Conservation (phyloP, 2,329 filamentous ascomycete species). For the Alternaria tenuissima region DNA sequence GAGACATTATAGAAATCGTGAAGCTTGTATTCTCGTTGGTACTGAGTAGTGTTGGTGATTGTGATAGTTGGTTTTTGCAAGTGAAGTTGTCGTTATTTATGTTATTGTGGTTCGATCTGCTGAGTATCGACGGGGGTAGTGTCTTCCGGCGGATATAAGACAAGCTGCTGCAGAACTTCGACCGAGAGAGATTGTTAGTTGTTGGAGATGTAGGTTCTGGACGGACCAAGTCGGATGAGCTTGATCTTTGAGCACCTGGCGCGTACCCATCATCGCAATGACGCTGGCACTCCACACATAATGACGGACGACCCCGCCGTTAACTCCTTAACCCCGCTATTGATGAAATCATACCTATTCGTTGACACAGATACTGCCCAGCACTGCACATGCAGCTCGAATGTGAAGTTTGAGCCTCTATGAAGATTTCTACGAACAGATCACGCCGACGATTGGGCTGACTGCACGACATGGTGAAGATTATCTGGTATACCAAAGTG, state of each 20-base stretch:
- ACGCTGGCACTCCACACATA: constrained; percentile 5
- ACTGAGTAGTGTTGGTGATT: background rate
- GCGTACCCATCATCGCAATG: background rate
- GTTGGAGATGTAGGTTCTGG: background rate
- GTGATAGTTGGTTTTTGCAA: background rate
- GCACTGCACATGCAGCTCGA: background rate
- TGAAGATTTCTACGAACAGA: background rate
- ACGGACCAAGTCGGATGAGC: background rate
- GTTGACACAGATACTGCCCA: background rate
- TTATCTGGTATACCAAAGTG: background rate
- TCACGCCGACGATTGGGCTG: background rate
- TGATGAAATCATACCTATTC: constrained; percentile 6
- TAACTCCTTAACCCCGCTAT: constrained; percentile 3
- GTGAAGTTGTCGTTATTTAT: background rate
- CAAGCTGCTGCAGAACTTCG: background rate
- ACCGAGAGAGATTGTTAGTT: background rate
- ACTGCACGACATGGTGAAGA: background rate
- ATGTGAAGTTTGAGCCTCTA: background rate
- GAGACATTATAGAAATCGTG: constrained; percentile 32
- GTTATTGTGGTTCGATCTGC: background rate
- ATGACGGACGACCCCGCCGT: background rate
- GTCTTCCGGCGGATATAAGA: background rate
- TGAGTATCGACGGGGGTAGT: background rate
- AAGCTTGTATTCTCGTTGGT: background rate
- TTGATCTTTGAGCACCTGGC: background rate